Evolutionary conservation across 129 eudicot species (phyloP).

Genomic region (Centrapalus pauciflorus): DNA sequence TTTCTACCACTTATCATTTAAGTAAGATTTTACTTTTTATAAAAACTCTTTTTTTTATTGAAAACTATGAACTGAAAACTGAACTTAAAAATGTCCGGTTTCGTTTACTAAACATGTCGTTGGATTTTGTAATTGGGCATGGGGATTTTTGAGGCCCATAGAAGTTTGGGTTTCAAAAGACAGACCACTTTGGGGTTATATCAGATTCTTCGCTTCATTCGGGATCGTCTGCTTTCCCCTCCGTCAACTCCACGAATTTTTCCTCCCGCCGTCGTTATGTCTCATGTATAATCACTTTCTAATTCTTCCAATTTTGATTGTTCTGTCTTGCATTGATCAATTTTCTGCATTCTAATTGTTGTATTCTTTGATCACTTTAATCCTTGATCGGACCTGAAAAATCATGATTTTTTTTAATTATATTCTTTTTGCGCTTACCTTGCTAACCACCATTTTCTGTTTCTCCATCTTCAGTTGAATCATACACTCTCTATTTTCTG

Average conservation of each 20-base stretch:
- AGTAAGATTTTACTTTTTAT: too few species aligned
- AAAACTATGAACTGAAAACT: too few species aligned
- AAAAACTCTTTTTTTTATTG: too few species aligned
- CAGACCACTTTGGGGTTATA: background rate
- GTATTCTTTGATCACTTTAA: background rate
- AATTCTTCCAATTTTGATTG: background rate
- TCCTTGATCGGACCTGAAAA: background rate
- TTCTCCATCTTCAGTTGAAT: background rate
- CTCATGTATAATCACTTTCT: constrained; percentile 30
- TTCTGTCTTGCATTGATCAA: background rate
- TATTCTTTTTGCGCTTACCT: background rate
- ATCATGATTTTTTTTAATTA: background rate
- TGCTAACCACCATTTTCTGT: background rate
- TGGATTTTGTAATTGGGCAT: too few species aligned
- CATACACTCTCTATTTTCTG: background rate
- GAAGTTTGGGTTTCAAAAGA: background rate
- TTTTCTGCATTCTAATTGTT: background rate
- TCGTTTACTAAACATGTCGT: too few species aligned
- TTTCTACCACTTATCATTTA: too few species aligned
- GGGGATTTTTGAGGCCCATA: background rate
- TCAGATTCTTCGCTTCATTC: background rate
- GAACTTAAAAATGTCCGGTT: too few species aligned
- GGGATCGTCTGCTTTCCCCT: constrained; percentile 1
- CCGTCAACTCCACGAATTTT: constrained; percentile 7
- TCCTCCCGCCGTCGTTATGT: constrained; percentile 34